Conservation (phyloP, 352 stramenopile species). For the Phytophthora multivora region DNA sequence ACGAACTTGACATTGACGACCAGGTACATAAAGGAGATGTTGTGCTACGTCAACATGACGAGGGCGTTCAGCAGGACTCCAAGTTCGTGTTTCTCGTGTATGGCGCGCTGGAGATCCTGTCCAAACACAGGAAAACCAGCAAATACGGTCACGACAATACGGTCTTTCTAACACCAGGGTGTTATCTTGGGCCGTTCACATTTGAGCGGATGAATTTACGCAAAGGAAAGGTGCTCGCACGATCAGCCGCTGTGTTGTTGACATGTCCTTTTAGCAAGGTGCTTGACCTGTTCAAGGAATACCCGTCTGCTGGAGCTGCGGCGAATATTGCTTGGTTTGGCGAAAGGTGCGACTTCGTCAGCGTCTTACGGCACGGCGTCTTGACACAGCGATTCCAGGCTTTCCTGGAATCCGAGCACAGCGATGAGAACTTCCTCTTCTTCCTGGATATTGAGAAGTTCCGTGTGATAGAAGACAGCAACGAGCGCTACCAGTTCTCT, state of each 20-base stretch:
- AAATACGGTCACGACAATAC: slow-evolving; percentile 41
- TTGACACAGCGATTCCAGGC: slow-evolving; percentile 65
- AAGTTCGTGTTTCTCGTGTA: slow-evolving; percentile 74
- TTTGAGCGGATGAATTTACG: slow-evolving; percentile 65
- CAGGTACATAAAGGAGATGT: slow-evolving; percentile 62
- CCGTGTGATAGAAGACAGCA: slow-evolving; percentile 22
- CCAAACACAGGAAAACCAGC: slow-evolving; percentile 29
- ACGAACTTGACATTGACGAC: slow-evolving; percentile 70
- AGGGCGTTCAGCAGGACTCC: slow-evolving; percentile 42
- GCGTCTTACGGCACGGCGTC: slow-evolving; percentile 61
- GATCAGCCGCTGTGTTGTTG: slow-evolving; percentile 59
- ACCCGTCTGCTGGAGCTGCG: slow-evolving; percentile 56
- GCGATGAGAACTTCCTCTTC: slow-evolving; percentile 82
- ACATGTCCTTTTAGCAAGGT: slow-evolving; percentile 54
- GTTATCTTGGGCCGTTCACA: slow-evolving; percentile 75
- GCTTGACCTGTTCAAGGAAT: slow-evolving; percentile 60
- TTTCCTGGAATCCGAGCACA: slow-evolving; percentile 77
- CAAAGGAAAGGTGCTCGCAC: slow-evolving; percentile 53
- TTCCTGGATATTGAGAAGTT: slow-evolving; percentile 73
- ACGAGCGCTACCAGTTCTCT: slow-evolving; percentile 37
- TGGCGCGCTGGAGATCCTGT: slow-evolving; percentile 68
- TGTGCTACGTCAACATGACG: slow-evolving; percentile 39
- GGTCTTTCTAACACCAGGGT: slow-evolving; percentile 69
- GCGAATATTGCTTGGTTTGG: slow-evolving; percentile 82
- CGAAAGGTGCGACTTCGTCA: slow-evolving; percentile 65